Evolutionary conservation across 176 grass and related monocot genomes (phyloP).

Genomic region (Saccharum officinarum): DNA sequence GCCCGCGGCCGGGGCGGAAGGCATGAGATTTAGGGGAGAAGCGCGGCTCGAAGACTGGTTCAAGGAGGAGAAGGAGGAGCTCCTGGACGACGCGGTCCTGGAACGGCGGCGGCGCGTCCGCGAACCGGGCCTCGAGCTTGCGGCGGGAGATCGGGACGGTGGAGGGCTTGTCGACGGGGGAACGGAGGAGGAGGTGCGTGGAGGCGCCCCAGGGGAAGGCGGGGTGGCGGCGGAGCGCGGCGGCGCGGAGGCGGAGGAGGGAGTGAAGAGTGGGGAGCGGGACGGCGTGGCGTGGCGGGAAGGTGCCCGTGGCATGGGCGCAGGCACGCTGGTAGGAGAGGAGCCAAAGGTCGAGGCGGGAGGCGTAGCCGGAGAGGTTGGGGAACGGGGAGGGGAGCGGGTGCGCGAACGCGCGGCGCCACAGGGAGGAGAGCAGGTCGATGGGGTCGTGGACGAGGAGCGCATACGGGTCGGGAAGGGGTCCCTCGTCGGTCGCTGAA

Average conservation of each 20-base stretch:
- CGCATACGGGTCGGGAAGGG: slow-evolving; percentile 58
- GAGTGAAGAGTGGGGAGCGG: slow-evolving; percentile 65
- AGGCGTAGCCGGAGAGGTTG: slow-evolving; percentile 87
- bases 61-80: slow-evolving; percentile 80
- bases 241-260: slow-evolving; percentile 68
- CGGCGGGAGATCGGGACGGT: slow-evolving; percentile 71
- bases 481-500: not conserved
- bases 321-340: slow-evolving; percentile 88
- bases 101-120: slow-evolving; percentile 62
- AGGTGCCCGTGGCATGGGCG: slow-evolving; percentile 81
- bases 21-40: slow-evolving; percentile 92
- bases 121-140: slow-evolving; percentile 67
- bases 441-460: slow-evolving; percentile 85
- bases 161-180: slow-evolving; percentile 65
- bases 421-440: slow-evolving; percentile 69
- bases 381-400: slow-evolving; percentile 47
- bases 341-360: slow-evolving; percentile 87
- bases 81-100: slow-evolving; percentile 90
- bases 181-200: slow-evolving; percentile 71
- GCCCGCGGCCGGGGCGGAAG: slow-evolving; percentile 73
- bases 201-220: slow-evolving; percentile 81
- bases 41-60: slow-evolving; percentile 79
- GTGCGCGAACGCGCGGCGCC: slow-evolving; percentile 76
- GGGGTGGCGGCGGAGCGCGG: slow-evolving; percentile 53
- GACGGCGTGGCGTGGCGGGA: slow-evolving; percentile 64